Base-by-base conservation (phyloP, 495 filamentous ascomycete genomes). In the Thermothielavioides terrestris region DNA sequence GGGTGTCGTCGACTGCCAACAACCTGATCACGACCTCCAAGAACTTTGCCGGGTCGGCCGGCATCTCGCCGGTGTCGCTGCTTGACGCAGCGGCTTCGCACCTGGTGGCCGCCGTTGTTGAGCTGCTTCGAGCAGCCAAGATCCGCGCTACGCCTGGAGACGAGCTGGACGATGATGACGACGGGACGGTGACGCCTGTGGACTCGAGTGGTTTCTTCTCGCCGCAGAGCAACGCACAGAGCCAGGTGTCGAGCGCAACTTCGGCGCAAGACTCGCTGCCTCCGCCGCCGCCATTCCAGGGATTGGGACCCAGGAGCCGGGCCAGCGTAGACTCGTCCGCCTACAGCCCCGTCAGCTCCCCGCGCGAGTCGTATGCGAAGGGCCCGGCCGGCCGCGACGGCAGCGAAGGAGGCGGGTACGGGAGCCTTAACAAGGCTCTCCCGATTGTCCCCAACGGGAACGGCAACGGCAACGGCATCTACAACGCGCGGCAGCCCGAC, bases 41-140 rank as follows among this genome's bases (percentile, higher is more conserved):
- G 71, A 94, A 94, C 58, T 94, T 90, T 64, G 83, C 86, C 30
- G 72, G 71, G 18, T 81, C 88, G 1, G 79, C 75, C 27, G 92
- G 92, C 15, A 73, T 98, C n/a, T 90, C 88, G 4, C 92, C 94
- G 2, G 85, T 98, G n/a, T 94, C 88, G 2, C 68, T 98, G 18
- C 73, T 98, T 14, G 92, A 98, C 68, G 92, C 92, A 10, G 92
- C 92, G 8, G 91, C 90, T n/a, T 91, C 86, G 12, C 89, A 98
- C 68, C 71, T 98, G 20, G 85, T 85, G 9, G 80, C 86, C 5
- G 82, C 88, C 2, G 77, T 96, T 6, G 83, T 98, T 18, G 92
- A 95, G 54, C 71, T 96, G 15, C 70, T 95, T 26, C 83, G 84
- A 38, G 69, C 79, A 9, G 89, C 88, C 53, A 95, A 95, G 68